Evolutionary conservation across 345 rosid genomes (phyloP), one percentile per base, ranked within the genome.

Genomic region (Linum tenue): DNA sequence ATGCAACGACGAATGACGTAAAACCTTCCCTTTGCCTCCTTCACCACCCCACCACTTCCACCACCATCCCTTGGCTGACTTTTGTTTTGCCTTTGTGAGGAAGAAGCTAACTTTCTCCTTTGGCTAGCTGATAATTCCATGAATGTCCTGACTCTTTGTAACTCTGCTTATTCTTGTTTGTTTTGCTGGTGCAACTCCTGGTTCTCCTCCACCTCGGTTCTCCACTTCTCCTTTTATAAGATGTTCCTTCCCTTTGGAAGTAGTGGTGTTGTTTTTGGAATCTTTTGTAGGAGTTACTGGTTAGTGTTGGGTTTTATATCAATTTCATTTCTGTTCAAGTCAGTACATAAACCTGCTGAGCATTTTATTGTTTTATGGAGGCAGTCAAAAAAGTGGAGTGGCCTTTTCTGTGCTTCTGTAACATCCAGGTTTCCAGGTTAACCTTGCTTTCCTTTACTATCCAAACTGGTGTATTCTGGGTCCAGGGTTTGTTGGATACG

Each of bases 1-100:
- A 87, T 68, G 38, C 96, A 89, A 3, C 80, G 82, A 44, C 80
- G 76, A 5, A 89, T 76, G 68, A 87, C 80, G 75, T 85, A 87
- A 37, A 85, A 39, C 74, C 84, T 84, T 35, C 88, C 78, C 71
- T 80, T 81, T 66, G 83, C 82, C 72, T 81, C 84, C 84, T 81
- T 85, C 75, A 85, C 67, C 60, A 62, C 62, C 69, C 69, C 64
- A 7, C 48, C 70, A 22, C 31, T 1, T 22, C 31, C 31, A 22
- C 31, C 31, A 22, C 31, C 31, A 48, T 48, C 53, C 68, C 79
- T 78, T 14, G 75, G 76, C 70, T 69, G 73, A 69, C 15, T 67
- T 73, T 68, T 69, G 58, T 40, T 69, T 36, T 80, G 68, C 76
- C 68, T 72, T 62, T 71, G 55, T 35, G 67, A 59, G 50, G 63